phyloP scores from a whole-genome alignment of 2,329 filamentous ascomycete genomes.

The Talaromyces funiculosus region DNA sequence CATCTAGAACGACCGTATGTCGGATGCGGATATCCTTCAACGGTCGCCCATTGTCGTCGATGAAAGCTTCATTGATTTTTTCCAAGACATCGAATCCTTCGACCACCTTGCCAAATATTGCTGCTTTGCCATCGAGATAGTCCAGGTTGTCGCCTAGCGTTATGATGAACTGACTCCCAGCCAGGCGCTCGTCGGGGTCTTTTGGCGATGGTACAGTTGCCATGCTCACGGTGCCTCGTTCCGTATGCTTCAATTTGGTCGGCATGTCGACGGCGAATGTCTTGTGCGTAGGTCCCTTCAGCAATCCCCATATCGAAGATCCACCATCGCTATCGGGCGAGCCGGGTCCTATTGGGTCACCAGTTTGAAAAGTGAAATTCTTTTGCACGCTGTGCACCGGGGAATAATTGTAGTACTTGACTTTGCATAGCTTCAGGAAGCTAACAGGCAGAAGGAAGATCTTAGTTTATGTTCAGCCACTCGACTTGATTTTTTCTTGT shows the following conservation, averaged over 20 bases:
- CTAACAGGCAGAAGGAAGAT: conserved; percentile 47
- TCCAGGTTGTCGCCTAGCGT: conserved; percentile 86
- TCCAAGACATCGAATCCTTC: conserved; percentile 93
- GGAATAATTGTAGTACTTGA: conserved; percentile 98
- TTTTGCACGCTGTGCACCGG: conserved; percentile 89
- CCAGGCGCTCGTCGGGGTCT: conserved; percentile 75
- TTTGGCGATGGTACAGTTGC: conserved; percentile 73
- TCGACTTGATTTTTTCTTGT: conserved; percentile 19
- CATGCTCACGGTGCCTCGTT: conserved; percentile 94
- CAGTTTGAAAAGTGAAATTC: conserved; percentile 92
- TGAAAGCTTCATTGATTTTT: conserved; percentile 85
- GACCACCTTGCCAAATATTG: conserved; percentile 89
- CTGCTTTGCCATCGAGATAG: conserved; percentile 86
- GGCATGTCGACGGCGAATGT: conserved; percentile 81
- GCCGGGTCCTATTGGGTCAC: conserved; percentile 84
- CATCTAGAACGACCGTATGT: conserved; percentile 86
- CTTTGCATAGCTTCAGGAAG: conserved; percentile 97
- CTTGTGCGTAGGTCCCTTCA: conserved; percentile 64
- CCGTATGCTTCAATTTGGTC: conserved; percentile 78
- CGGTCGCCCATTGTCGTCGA: conserved; percentile 78
- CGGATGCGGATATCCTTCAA: conserved; percentile 92
- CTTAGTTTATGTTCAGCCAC: conserved; percentile 55
- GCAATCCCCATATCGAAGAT: conserved; percentile 81
- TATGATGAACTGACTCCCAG: conserved; percentile 88
- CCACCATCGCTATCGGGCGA: conserved; percentile 85